phyloP scores from a whole-genome alignment of 768 basidiomycete genomes.

The Hydnomerulius pinastri region DNA sequence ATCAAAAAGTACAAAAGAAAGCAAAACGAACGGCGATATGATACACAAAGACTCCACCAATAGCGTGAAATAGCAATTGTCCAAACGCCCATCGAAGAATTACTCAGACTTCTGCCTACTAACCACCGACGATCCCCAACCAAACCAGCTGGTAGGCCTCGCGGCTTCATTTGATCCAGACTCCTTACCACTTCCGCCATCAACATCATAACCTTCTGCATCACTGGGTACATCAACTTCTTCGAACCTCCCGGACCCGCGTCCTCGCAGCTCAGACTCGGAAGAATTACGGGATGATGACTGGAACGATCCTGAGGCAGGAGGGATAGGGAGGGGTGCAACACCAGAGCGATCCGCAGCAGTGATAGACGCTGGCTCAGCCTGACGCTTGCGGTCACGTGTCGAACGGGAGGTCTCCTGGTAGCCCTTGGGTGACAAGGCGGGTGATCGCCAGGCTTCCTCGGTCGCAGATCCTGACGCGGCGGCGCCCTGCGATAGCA shows the following conservation, averaged over 20 bases:
- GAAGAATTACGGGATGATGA: constrained; percentile 41
- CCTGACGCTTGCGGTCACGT: constrained; percentile 48
- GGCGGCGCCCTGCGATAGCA: constrained; percentile 55
- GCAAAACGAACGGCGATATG: neutral
- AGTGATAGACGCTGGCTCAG: constrained; percentile 64
- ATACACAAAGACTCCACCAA: neutral
- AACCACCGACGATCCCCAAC: constrained; percentile 31
- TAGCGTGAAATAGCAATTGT: neutral
- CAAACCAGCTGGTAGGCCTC: constrained; percentile 36
- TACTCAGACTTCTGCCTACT: constrained; percentile 25
- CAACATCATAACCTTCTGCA: constrained; percentile 60
- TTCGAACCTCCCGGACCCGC: constrained; percentile 55
- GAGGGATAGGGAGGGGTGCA: constrained; percentile 39
- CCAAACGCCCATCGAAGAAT: neutral
- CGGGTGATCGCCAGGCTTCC: constrained; percentile 28
- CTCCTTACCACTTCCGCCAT: constrained; percentile 13
- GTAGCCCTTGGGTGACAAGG: constrained; percentile 31
- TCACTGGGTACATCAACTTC: constrained; percentile 75
- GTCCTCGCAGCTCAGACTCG: constrained; percentile 46
- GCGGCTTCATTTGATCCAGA: constrained; percentile 22
- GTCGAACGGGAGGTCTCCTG: constrained; percentile 31
- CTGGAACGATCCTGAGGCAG: constrained; percentile 33
- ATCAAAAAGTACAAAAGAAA: neutral
- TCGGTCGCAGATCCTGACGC: constrained; percentile 36
- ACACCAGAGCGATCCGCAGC: too few relatives aligned